These are phyloP conservation scores for Metarhizium guizhouense DNA, from an alignment of 2,329 filamentous ascomycete species.

Conservation along the genomic window DNA sequence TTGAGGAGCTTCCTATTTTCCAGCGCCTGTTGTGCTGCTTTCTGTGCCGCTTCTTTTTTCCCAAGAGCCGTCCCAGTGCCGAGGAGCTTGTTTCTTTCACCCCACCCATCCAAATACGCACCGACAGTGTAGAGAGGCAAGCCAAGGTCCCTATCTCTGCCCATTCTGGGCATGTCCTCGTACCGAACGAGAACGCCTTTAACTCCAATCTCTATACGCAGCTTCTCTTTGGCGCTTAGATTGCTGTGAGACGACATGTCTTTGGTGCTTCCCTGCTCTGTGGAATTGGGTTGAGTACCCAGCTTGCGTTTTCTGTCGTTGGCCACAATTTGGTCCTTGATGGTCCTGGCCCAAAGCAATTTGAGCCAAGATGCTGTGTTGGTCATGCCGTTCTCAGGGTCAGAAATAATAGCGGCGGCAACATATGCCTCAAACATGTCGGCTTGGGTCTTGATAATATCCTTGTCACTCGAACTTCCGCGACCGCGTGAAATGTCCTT, in stretches of 20 bases:
- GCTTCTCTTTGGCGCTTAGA: slow-evolving; percentile 19
- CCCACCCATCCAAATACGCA: slow-evolving; percentile 59
- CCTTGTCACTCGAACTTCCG: slow-evolving; percentile 34
- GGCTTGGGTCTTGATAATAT: slow-evolving; percentile 63
- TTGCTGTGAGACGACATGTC: not conserved
- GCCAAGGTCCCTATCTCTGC: slow-evolving; percentile 43
- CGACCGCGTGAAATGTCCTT: slow-evolving; percentile 16
- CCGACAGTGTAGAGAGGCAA: slow-evolving; percentile 54
- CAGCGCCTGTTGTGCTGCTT: slow-evolving; percentile 56
- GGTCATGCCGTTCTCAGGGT: slow-evolving; percentile 51
- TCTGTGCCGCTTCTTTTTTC: slow-evolving; percentile 61
- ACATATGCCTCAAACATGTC: slow-evolving; percentile 91
- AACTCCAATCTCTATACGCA: slow-evolving; percentile 35
- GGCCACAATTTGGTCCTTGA: slow-evolving; percentile 44
- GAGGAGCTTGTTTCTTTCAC: slow-evolving; percentile 51
- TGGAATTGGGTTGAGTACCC: not conserved
- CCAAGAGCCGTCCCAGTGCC: slow-evolving; percentile 54
- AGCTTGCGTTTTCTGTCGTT: slow-evolving; percentile 8
- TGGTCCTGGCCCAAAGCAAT: slow-evolving; percentile 59
- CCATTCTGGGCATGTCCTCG: slow-evolving; percentile 41
- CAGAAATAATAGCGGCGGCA: slow-evolving; percentile 64
- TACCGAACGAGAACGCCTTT: slow-evolving; percentile 54
- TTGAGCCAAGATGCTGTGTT: slow-evolving; percentile 63
- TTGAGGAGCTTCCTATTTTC: slow-evolving; percentile 57
- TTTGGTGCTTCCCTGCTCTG: not conserved